Conservation (phyloP, 148 eudicot species). For the Nyssa sinensis region DNA sequence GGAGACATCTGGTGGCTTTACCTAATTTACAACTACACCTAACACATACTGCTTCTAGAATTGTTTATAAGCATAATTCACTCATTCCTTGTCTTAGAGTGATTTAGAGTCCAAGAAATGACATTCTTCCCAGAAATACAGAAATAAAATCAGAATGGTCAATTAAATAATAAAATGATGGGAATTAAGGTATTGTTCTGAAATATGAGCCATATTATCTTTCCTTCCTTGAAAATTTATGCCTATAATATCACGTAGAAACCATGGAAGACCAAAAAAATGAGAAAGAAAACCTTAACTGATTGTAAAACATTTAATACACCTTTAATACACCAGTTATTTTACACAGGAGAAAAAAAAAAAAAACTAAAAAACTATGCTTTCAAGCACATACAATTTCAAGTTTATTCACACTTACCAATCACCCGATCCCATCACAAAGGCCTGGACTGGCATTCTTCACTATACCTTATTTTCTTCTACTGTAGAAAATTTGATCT, state of each 20-base stretch:
- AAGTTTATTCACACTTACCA: constrained; percentile 46
- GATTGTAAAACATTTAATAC: not conserved
- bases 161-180: not conserved
- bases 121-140: not conserved
- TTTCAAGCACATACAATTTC: constrained; percentile 10
- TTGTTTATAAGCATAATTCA: not conserved
- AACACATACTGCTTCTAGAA: constrained; percentile 1
- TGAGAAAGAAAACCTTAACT: not conserved
- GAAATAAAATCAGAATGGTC: not conserved
- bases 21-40: constrained; percentile 11
- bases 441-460: constrained; percentile 84
- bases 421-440: constrained; percentile 63
- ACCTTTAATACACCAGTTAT: not conserved
- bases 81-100: not conserved
- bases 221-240: no score
- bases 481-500: not conserved
- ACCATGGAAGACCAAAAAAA: not conserved
- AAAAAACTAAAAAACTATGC: not conserved
- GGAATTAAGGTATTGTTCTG: not conserved
- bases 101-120: not conserved
- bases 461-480: constrained; percentile 17
- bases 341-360: no score
- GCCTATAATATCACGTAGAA: not conserved
- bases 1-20: constrained; percentile 7
- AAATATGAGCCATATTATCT: no score